A percentile compares a stretch with the other conserved stretches of the same genome.
Evolutionary conservation across 2,329 filamentous ascomycete species (phyloP).

Genomic region (Metarhizium robertsii): DNA sequence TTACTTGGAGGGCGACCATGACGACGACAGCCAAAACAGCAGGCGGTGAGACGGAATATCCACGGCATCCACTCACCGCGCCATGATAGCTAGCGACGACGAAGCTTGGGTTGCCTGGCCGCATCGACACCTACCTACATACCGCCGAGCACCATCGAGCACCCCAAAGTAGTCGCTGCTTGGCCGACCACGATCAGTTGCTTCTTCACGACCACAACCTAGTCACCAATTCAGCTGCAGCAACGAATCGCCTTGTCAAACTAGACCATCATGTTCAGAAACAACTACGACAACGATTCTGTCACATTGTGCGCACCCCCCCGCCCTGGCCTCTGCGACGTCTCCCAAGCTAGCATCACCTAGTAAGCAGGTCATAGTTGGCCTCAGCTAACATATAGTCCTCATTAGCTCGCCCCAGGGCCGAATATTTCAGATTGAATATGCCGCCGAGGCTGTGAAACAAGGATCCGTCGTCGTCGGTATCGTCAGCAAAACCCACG

Average conservation of each 20-base stretch:
- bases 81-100: conserved; percentile 10
- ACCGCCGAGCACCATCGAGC: background rate
- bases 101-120: conserved; percentile 15
- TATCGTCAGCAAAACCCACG: conserved; percentile 95
- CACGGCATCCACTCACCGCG: conserved; percentile 2
- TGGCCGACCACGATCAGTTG: conserved; percentile 4
- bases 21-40: background rate
- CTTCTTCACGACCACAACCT: conserved; percentile 3
- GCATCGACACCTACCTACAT: background rate
- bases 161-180: conserved; percentile 9
- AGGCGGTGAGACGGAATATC: conserved; percentile 12
- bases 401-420: conserved; percentile 85
- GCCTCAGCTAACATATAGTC: conserved; percentile 17
- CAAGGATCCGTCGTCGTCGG: conserved; percentile 97
- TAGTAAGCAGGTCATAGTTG: background rate
- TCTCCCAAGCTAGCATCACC: background rate
- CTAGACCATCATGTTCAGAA: conserved; percentile 77
- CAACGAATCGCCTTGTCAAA: conserved; percentile 3
- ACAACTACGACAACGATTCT: conserved; percentile 99
- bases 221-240: conserved; percentile 4
- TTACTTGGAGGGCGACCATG: no score
- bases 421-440: conserved; percentile 99
- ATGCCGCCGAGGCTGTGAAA: conserved; percentile 97
- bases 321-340: background rate
- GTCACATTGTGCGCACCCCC: conserved; percentile 79